Conservation (phyloP, 257 asterid species). For the Solanum ossicruentum region DNA sequence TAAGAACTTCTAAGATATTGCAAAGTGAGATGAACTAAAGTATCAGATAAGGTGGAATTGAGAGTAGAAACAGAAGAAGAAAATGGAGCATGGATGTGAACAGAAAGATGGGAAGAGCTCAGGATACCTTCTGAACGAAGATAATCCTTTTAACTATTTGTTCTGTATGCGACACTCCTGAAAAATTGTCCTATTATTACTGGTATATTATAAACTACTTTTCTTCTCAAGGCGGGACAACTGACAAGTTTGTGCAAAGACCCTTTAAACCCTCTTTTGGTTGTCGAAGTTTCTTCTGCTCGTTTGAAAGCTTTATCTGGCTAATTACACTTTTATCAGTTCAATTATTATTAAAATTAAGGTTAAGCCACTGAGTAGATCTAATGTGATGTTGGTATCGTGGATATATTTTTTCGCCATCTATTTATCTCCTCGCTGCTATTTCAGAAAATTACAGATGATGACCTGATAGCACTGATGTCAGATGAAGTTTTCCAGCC, state of each 20-base stretch:
- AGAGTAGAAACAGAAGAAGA: not conserved
- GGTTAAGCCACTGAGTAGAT: not conserved
- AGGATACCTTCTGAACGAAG: not conserved
- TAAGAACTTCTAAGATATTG: not conserved
- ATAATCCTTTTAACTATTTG: not conserved
- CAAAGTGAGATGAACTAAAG: not conserved
- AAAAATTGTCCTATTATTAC: not conserved
- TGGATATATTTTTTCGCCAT: not conserved
- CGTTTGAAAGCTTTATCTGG: not conserved
- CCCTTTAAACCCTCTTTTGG: not conserved
- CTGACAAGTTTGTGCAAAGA: not conserved
- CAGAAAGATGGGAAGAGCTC: not conserved
- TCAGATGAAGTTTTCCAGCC: conserved; percentile 94
- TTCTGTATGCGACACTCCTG: not conserved
- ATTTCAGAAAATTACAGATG: conserved; percentile 56
- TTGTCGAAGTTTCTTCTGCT: not conserved
- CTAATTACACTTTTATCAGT: not conserved
- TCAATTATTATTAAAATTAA: not conserved
- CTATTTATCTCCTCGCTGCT: not conserved
- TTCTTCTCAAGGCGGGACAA: not conserved
- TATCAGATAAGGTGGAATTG: not conserved
- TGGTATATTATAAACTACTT: not conserved
- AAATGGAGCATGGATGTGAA: not conserved
- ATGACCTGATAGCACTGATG: conserved; percentile 70
- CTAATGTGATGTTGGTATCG: not conserved